Evolutionary conservation across 169 alveolate genomes (phyloP).

Genomic region (Plasmodium gallinaceum): DNA sequence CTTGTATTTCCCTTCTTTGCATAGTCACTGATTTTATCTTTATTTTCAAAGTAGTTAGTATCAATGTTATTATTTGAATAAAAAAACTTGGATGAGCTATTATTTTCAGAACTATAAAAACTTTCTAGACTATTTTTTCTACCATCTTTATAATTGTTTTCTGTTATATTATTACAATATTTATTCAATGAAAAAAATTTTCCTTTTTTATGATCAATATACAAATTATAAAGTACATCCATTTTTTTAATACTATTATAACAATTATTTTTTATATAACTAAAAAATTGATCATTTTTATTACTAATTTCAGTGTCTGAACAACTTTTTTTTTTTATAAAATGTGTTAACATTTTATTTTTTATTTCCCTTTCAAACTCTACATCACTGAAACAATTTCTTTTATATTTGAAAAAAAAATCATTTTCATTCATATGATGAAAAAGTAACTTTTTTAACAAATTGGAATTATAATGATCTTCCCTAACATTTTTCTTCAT

Average conservation of each 20-base stretch:
- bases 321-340: constrained; percentile 24
- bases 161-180: background rate
- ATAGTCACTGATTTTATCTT: background rate
- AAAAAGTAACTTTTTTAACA: constrained; percentile 2
- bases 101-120: background rate
- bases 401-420: background rate
- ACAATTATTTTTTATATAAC: background rate
- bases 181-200: background rate
- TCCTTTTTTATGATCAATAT: background rate
- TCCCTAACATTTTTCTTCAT: background rate
- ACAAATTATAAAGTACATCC: background rate
- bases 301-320: constrained; percentile 34
- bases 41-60: too few relatives aligned
- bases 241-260: background rate
- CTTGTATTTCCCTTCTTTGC: background rate
- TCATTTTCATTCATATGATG: background rate
- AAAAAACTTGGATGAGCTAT: background rate
- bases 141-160: background rate
- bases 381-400: constrained; percentile 20
- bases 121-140: background rate
- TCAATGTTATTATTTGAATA: background rate
- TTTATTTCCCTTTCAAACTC: constrained; percentile 40
- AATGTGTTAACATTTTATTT: constrained; percentile 17
- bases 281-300: constrained; percentile 1
- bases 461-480: background rate